Base-by-base conservation (phyloP, 176 grass and related monocot genomes). In the Urochloa ruziziensis region DNA sequence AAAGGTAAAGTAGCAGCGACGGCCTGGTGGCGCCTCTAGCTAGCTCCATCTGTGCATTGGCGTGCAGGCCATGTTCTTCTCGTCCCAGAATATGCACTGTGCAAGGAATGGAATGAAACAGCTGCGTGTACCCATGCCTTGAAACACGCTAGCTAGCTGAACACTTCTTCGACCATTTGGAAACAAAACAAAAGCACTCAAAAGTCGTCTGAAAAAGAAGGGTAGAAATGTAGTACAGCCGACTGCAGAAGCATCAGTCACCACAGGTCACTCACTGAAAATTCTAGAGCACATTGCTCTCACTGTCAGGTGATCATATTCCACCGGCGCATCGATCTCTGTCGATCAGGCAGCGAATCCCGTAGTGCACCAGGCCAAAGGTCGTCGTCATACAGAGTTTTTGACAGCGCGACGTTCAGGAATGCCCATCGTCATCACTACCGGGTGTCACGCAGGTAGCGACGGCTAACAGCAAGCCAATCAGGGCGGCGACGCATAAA, bases 401-500 rank as follows among this genome's bases (percentile, higher is more conserved):
- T n/a, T 42, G 74, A 61, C 35, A 16, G 51, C 21, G 21, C 2
- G 54, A 43, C 23, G 48, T 19, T 25, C 43, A 61, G 56, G 74
- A 61, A 27, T 10, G 19, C 12, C 37, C 39, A 70, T 70, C 23
- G 19, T 59, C 74, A 40, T 17, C 3, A 15, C 43, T 34, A 28
- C 19, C 7, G 34, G n/a, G n/a, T 40, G 39, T 40, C 39, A n/a
- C n/a, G 39, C 39, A 42, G 74, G 15, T 43, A 61, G 74, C 74
- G 74, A 61, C 74, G 14, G 74, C n/a, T 77, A 77, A 77, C 74
- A 77, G 56, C 74, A 13, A 60, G 36, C 74, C 74, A 12, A 77
- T 77, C 74, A 77, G 54, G n/a, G 56, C n/a, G 74, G 74, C 74
- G 56, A 42, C 15, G 74, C 74, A 43, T 77, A 44, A 77, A 77